Conservation (phyloP, 2,329 filamentous ascomycete species). For the Fusarium acutatum region DNA sequence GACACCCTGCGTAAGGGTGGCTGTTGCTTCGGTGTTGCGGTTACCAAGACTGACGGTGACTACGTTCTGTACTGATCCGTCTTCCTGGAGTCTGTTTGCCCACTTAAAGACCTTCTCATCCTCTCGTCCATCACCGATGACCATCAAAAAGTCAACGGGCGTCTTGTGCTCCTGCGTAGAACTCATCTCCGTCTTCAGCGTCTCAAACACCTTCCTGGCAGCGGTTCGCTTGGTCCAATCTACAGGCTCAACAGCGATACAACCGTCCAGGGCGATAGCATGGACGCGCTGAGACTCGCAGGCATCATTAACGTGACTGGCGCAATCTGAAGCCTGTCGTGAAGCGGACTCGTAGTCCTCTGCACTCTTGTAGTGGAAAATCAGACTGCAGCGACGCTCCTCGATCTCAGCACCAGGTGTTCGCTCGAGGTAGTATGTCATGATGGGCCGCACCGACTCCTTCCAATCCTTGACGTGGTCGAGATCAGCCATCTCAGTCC, state of each 20-base stretch:
- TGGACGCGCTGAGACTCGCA: slow-evolving; percentile 85
- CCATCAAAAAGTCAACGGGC: slow-evolving; percentile 85
- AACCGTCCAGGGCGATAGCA: slow-evolving; percentile 81
- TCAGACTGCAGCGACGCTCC: slow-evolving; percentile 87
- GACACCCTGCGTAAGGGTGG: slow-evolving; percentile 89
- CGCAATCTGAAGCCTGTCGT: slow-evolving; percentile 87
- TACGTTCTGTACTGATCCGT: slow-evolving; percentile 70
- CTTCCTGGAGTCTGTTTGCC: slow-evolving; percentile 79
- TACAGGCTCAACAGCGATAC: slow-evolving; percentile 83
- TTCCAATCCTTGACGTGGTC: slow-evolving; percentile 82
- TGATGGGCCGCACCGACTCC: slow-evolving; percentile 79
- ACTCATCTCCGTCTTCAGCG: slow-evolving; percentile 54
- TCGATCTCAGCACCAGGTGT: slow-evolving; percentile 89
- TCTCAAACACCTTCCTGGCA: slow-evolving; percentile 75
- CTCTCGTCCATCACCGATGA: slow-evolving; percentile 89
- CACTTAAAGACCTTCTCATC: slow-evolving; percentile 95
- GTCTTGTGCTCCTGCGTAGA: slow-evolving; percentile 43
- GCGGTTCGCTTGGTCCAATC: slow-evolving; percentile 91
- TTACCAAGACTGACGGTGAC: slow-evolving; percentile 87
- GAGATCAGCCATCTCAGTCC: slow-evolving; percentile 81
- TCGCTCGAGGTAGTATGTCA: slow-evolving; percentile 89
- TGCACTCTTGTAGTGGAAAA: slow-evolving; percentile 88
- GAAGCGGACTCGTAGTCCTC: slow-evolving; percentile 79
- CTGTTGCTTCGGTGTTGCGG: slow-evolving; percentile 86
- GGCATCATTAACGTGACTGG: slow-evolving; percentile 93